Evolutionary conservation across 2,329 filamentous ascomycete species (phyloP), one percentile per base, ranked within the genome.

Genomic region (Colletotrichum sp.): DNA sequence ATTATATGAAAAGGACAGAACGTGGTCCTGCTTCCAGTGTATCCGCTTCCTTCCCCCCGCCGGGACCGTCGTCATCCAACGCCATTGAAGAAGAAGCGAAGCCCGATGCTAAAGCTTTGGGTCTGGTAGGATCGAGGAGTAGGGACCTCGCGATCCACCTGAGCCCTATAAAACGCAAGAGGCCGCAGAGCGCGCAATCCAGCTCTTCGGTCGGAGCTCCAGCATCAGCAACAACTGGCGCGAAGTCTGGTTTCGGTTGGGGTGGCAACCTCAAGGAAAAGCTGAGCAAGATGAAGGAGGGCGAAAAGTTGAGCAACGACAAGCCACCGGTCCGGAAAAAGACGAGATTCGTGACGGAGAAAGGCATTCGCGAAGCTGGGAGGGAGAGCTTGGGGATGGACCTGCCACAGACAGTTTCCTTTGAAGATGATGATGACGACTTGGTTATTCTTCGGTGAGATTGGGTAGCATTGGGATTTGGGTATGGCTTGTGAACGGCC

Each of bases 311-410:
- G 66, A 71, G 67, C 48, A 71, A 73, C 18, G 79, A 83, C 66
- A 82, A 76, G 78, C 88, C 81, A 80, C 91, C 91, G 0, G 88
- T 91, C 36, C 88, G 90, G 78, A 93, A 95, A 85, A 95, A 95
- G 88, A 96, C 94, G 67, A 88, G 94, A n/a, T 96, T 96, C 81
- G 90, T 96, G 55, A 95, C 94, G 30, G 92, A 92, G 56, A 94
- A 93, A 82, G 94, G 94, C 1, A 96, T 96, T 77, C 90, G 92
- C 70, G 94, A 95, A 83, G 94, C 94, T 6, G 94, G 94, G 2
- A 88, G 94, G 75, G 94, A 96, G 80, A 95, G 94, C 80, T 82
- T 96, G 3, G 92, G 93, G 12, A 86, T 84, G n/a, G 89, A 90
- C 67, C 83, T 86, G 74, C 66, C 71, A 60, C 66, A 62, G 52